phyloP scores from a whole-genome alignment of 2,329 filamentous ascomycete genomes.

The Sarocladium kiliense region DNA sequence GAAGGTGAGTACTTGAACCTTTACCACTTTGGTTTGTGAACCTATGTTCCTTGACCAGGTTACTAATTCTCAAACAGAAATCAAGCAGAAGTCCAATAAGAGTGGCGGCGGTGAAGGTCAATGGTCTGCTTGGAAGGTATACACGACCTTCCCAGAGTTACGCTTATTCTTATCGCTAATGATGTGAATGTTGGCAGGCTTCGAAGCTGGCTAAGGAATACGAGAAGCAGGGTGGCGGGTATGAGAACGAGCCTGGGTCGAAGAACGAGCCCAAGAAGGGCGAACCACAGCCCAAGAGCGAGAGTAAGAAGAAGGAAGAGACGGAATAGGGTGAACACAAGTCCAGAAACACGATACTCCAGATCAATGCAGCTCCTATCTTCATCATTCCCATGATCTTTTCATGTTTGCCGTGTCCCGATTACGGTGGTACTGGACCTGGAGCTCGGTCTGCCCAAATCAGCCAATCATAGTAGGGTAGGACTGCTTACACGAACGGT shows the following conservation, averaged over 20 bases:
- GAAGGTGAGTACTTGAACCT: constrained; percentile 22
- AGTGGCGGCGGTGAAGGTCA: constrained; percentile 32
- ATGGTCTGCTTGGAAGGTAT: constrained; percentile 16
- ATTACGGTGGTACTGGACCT: too few relatives aligned
- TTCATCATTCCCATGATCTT: too few relatives aligned
- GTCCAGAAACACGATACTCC: not conserved
- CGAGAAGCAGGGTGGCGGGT: constrained; percentile 34
- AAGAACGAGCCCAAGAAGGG: constrained; percentile 30
- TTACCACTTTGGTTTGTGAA: not conserved
- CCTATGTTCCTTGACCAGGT: not conserved
- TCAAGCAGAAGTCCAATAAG: constrained; percentile 36
- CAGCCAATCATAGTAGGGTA: too few relatives aligned
- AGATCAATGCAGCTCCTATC: too few relatives aligned
- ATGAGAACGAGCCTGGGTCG: constrained; percentile 33
- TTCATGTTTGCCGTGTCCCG: too few relatives aligned
- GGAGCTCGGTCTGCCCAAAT: too few relatives aligned
- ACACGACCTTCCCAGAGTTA: too few relatives aligned
- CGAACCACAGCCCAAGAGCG: constrained; percentile 20
- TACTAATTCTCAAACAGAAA: constrained; percentile 21
- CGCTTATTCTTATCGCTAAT: too few relatives aligned
- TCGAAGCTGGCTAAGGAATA: constrained; percentile 36
- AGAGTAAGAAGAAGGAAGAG: constrained; percentile 16
- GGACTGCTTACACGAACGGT: too few relatives aligned
- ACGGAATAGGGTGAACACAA: not conserved
- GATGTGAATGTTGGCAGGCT: constrained; percentile 21